Evolutionary conservation across 305 asterid genomes (phyloP), one percentile per base, ranked within the genome.

Genomic region (Solanum aculeatissimum): DNA sequence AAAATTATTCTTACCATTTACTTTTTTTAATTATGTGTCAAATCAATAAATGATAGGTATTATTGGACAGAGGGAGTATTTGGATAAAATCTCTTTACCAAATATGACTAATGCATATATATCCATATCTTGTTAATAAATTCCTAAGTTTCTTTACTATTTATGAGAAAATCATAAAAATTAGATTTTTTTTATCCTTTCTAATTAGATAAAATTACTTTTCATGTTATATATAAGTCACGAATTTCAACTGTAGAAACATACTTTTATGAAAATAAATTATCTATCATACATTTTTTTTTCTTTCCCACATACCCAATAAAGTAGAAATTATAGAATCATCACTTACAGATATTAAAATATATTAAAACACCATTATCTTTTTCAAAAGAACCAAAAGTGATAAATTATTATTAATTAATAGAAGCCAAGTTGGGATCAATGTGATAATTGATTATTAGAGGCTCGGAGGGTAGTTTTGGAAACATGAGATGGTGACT

Each of bases 381-480:
- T 51, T 77, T 27, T 27, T 6, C 23, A 51, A 51, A 51, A 77
- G 65, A 77, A 53, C 32, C 19, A 77, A 51, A 77, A 77, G 65
- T 77, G 47, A 18, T 51, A 27, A 77, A 9, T 60, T 23, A n/a
- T 19, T n/a, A 35, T 27, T 51, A 49, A 77, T 51, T 29, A 51
- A 77, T 29, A 51, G 65, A 77, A 77, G 14, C 18, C 82, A 12
- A 77, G 57, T 42, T 51, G 57, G 65, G 65, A 77, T 16, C 11
- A 77, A 27, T 29, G 47, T 51, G 82, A 16, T 21, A 77, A 49
- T 27, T 16, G 29, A 77, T 29, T 16, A 51, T 19, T 15, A 77
- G 29, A 51, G 63, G 29, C 29, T 27, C 11, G 29, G 27, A 75
- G 82, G 82, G 45, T 75, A 75, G 45, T 49, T 75, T 11, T 49